Evolutionary conservation across 169 alveolate genomes (phyloP), one percentile per base, ranked within the genome.

Genomic region (Toxoplasma gondii): DNA sequence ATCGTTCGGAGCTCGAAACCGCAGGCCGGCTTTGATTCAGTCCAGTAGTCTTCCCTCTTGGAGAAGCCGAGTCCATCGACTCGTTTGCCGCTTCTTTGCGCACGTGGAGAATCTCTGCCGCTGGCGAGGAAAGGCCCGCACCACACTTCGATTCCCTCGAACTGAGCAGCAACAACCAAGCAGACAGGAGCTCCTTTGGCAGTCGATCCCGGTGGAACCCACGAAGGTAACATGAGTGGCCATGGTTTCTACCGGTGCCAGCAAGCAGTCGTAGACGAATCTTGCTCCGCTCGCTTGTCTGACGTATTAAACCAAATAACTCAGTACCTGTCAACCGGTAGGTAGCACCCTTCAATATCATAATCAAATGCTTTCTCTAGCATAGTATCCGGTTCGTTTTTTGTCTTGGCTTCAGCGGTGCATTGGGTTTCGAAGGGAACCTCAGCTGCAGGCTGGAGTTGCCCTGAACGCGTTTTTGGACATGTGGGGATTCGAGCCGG

Each of bases 371-470:
- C 12, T 49, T 49, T 12, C 58, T 49, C 58, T 12, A 4, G 58
- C 4, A 4, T 4, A 49, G 58, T 7, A 7, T 12, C 58, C 58
- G 4, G 58, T 49, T 49, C 58, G 58, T 49, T 49, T 49, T 4
- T 49, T 12, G 58, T 49, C 22, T 49, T 19, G 74, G 39, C 4
- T 29, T 38, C 86, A 78, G 86, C 39, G 86, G 86, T 78, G 86
- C n/a, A 78, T 78, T n/a, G 86, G 86, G 5, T 19, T 78, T 17
- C 39, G 49, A n/a, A n/a, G 86, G 49, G 86, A 78, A n/a, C 86
- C 86, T 10, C 86, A 78, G 86, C 86, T 78, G 27, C 43, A 78
- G 2, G 5, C 39, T 29, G 86, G 86, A 16, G 45, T 78, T n/a
- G 86, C 86, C 43, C 86, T 78, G 29, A 17, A 78, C 1, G 45